Evolutionary conservation across 352 stramenopile species (phyloP), one percentile per base, ranked within the genome.

Genomic region (Blastocystis hominis): DNA sequence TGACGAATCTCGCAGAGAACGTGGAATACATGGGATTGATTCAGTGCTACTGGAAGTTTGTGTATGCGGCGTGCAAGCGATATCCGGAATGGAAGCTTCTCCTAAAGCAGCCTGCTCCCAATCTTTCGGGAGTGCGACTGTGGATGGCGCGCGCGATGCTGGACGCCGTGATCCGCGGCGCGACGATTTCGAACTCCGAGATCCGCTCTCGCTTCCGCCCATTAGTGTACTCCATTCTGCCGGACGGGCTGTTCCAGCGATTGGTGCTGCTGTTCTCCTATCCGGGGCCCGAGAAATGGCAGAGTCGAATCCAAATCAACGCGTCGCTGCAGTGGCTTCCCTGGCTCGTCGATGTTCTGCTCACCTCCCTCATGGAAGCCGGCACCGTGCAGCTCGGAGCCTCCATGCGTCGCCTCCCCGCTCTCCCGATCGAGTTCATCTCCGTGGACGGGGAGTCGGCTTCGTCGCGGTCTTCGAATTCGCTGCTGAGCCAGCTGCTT

Each of bases 241-340:
- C 64, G 36, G 15, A 24, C 15, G 36, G 13, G 36, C 24, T 75
- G 20, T 75, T 42, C 7, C 6, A 44, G 10, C 64, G 40, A 44
- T 53, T 75, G 6, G 9, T 54, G 64, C 42, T 17, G 47, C 13
- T 75, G 13, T 44, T 75, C 15, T 47, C 4, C n/a, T 17, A 75
- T 9, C 13, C 46, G 2, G 24, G 30, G 15, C 10, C 7, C n/a
- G 44, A 24, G 30, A 34, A 47, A 55, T 24, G 34, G 13, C n/a
- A n/a, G 4, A 17, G 46, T 34, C 42, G 40, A n/a, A 53, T 17
- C 0, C 64, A 13, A 44, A 24, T 10, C 9, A 20, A 6, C 53
- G 15, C 62, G 15, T 30, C 24, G 46, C 70, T 42, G 3, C 70
- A 80, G 54, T 80, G 70, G 70, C 70, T 80, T 9, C 70, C 70